Evolutionary conservation across 1,139 yeast genomes (phyloP).

Genomic region (Pichia cactophila): DNA sequence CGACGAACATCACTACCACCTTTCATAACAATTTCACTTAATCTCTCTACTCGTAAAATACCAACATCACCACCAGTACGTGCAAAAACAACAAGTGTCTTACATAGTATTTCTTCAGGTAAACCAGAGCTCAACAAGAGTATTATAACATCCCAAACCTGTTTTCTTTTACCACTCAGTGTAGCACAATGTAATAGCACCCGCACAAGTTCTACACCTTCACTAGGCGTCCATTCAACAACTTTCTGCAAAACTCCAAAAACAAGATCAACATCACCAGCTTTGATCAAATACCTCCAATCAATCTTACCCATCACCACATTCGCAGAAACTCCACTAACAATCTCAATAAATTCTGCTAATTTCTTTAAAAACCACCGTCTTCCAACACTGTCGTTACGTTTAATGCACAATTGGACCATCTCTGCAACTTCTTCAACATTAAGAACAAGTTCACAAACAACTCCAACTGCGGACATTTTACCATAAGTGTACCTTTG

Average conservation of each 20-base stretch:
- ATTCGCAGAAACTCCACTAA: not conserved
- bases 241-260: not conserved
- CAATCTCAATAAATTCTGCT: not conserved
- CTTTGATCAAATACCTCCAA: not conserved
- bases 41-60: not conserved
- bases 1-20: not conserved
- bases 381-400: not conserved
- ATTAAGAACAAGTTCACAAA: not conserved
- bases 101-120: not conserved
- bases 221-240: not conserved
- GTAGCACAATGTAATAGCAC: not conserved
- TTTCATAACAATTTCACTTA: not conserved
- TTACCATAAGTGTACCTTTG: not conserved
- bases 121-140: not conserved
- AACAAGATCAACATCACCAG: not conserved
- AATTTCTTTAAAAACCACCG: not conserved
- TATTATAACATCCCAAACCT: not conserved
- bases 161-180: not conserved
- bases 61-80: not conserved
- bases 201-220: not conserved
- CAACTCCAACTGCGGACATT: not conserved
- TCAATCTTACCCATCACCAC: not conserved
- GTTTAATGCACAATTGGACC: not conserved
- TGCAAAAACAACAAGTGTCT: not conserved
- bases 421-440: not conserved